Evolutionary conservation across 441 rosid species (phyloP).

Genomic region (Brassica hybrid): DNA sequence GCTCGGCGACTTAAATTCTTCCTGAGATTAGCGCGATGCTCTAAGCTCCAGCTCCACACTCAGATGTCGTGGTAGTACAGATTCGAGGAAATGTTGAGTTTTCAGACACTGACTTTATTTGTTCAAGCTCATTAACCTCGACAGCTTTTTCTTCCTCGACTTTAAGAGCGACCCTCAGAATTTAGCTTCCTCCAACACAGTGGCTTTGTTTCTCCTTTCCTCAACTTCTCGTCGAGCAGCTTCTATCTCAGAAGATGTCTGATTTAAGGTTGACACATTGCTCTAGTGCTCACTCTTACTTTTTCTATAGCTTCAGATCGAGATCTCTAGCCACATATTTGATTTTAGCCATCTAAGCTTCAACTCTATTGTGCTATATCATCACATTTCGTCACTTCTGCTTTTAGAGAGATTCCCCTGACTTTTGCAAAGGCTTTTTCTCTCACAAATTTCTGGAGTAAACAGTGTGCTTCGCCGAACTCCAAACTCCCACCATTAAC

Average conservation of each 20-base stretch:
- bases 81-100: constrained; percentile 59
- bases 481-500: neutral
- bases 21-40: constrained; percentile 71
- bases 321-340: constrained; percentile 72
- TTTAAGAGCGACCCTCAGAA: constrained; percentile 68
- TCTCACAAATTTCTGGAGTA: too few relatives aligned
- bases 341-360: constrained; percentile 75
- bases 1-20: constrained; percentile 76
- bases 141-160: constrained; percentile 83
- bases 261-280: constrained; percentile 68
- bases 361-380: constrained; percentile 69
- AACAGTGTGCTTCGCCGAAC: too few relatives aligned
- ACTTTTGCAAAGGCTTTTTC: too few relatives aligned
- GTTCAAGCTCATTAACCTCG: constrained; percentile 67
- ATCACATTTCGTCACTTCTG: constrained; percentile 40
- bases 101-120: constrained; percentile 71
- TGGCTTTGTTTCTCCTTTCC: constrained; percentile 68
- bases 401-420: too few relatives aligned
- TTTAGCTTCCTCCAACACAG: constrained; percentile 54
- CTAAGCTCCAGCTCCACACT: constrained; percentile 74
- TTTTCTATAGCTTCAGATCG: constrained; percentile 70
- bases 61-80: constrained; percentile 64
- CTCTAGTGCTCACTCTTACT: constrained; percentile 75
- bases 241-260: constrained; percentile 55
- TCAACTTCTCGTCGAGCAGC: constrained; percentile 69